A percentile compares a stretch with the other conserved stretches of the same genome.
These are phyloP conservation scores for Linnemannia zychae DNA, from an alignment of 192 early-diverging fungal species.

Conservation along the genomic window DNA sequence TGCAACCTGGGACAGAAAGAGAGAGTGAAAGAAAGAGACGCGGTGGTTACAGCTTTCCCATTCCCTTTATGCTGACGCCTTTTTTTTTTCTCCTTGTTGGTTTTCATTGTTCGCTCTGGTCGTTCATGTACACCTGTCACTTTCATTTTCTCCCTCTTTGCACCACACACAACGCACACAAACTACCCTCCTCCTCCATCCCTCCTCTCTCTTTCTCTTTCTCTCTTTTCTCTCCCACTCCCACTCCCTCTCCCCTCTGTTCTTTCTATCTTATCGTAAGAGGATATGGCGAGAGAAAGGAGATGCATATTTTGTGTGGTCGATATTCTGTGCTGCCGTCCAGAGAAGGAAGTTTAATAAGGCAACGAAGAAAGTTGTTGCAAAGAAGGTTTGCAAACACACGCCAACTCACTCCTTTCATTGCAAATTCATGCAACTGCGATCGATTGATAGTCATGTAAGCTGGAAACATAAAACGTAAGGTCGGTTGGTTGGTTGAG, in stretches of 20 bases:
- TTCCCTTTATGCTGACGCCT: background rate
- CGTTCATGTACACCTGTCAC: background rate
- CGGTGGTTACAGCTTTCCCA: background rate
- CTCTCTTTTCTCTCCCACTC: background rate
- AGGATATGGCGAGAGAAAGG: too few relatives aligned
- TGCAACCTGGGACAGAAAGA: background rate
- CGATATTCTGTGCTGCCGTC: background rate
- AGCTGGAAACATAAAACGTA: too few relatives aligned
- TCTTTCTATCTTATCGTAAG: background rate
- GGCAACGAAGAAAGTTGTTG: background rate
- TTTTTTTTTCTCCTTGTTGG: background rate
- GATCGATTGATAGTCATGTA: too few relatives aligned
- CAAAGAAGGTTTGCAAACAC: constrained; percentile 3
- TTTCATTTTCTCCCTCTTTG: background rate
- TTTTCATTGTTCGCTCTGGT: background rate
- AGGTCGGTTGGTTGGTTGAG: background rate
- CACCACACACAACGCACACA: background rate
- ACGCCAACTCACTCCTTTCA: background rate
- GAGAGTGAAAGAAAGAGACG: background rate
- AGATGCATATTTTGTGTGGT: too few relatives aligned
- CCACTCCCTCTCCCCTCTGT: background rate
- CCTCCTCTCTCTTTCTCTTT: background rate
- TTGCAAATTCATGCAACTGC: constrained; percentile 13
- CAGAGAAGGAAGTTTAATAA: constrained; percentile 2
- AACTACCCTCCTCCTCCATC: background rate